These are phyloP conservation scores for Areca catechu DNA, from an alignment of 176 grass and related monocot genomes.

Conservation along the genomic window DNA sequence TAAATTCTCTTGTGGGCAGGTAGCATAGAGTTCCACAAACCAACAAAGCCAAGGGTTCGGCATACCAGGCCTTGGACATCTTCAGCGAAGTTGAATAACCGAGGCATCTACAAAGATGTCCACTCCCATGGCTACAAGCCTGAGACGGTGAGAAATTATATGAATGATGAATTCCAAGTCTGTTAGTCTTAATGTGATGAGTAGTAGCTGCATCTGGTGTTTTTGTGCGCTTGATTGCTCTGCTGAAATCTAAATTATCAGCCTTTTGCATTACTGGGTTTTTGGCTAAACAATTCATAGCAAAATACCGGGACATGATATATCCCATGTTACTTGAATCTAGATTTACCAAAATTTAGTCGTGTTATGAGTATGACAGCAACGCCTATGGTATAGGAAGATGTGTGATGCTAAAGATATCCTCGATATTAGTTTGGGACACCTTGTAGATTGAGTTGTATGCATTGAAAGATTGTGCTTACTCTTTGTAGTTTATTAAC, in stretches of 20 bases:
- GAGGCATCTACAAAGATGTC: slow-evolving; percentile 25
- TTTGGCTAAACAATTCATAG: too few relatives aligned
- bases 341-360: too few relatives aligned
- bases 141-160: slow-evolving; percentile 32
- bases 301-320: too few relatives aligned
- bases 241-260: too few relatives aligned
- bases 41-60: slow-evolving; percentile 62
- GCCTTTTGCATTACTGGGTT: too few relatives aligned
- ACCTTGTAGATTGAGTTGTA: neutral
- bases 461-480: neutral
- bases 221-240: too few relatives aligned
- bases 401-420: too few relatives aligned
- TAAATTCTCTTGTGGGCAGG: slow-evolving; percentile 25
- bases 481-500: slow-evolving; percentile 16
- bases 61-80: slow-evolving; percentile 55
- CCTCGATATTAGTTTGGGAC: too few relatives aligned
- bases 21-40: slow-evolving; percentile 55
- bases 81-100: slow-evolving; percentile 38
- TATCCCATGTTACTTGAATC: too few relatives aligned
- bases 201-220: too few relatives aligned
- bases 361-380: too few relatives aligned
- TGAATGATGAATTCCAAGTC: neutral
- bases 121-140: slow-evolving; percentile 26
- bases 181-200: neutral
- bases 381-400: too few relatives aligned